phyloP scores from a whole-genome alignment of 2,329 filamentous ascomycete species.

The Hypoxylon sp. region DNA sequence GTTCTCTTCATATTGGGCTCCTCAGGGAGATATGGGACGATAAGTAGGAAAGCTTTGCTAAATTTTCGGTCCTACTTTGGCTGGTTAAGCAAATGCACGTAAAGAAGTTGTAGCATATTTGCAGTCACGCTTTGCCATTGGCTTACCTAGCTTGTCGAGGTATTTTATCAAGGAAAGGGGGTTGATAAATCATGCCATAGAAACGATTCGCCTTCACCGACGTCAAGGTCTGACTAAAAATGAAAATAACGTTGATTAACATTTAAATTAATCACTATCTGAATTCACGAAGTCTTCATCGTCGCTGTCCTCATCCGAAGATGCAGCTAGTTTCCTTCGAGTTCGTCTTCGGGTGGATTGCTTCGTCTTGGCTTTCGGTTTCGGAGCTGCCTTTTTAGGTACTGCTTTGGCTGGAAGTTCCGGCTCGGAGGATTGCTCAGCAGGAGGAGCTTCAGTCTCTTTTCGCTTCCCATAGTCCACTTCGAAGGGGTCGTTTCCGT shows the following conservation, averaged over 20 bases:
- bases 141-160: no score
- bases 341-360: conserved; percentile 47
- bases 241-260: neutral
- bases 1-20: no score
- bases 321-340: conserved; percentile 44
- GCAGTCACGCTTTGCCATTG: no score
- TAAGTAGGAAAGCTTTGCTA: no score
- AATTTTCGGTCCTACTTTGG: no score
- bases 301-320: conserved; percentile 48
- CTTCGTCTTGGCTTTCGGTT: conserved; percentile 49
- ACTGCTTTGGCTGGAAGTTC: conserved; percentile 34
- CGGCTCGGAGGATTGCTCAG: conserved; percentile 31
- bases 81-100: no score
- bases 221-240: neutral
- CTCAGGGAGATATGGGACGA: no score
- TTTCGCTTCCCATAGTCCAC: conserved; percentile 50
- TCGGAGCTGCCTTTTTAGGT: conserved; percentile 42
- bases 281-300: conserved; percentile 46
- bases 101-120: no score
- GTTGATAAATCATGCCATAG: no score
- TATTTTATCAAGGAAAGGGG: no score
- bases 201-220: no score
- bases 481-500: conserved; percentile 51
- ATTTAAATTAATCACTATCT: conserved; percentile 36
- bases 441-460: conserved; percentile 5